Conservation (phyloP, 306 rosid genomes). For the Lotus japonicus region DNA sequence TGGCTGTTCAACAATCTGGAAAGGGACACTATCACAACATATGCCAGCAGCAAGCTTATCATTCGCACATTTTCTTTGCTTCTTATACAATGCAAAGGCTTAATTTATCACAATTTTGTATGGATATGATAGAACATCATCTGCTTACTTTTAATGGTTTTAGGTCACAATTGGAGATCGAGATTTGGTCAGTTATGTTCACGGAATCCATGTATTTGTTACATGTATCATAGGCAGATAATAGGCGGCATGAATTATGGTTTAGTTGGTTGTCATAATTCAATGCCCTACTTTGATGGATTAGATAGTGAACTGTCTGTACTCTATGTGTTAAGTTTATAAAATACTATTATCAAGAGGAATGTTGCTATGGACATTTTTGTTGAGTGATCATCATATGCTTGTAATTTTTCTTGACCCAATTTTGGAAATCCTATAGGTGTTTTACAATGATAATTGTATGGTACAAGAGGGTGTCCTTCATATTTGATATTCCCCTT, state of each 20-base stretch:
- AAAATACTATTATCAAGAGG: too few relatives aligned
- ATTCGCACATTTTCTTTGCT: constrained; percentile 19
- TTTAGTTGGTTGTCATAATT: constrained; percentile 10
- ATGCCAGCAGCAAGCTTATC: constrained; percentile 2
- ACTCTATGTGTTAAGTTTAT: too few relatives aligned
- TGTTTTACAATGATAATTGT: too few relatives aligned
- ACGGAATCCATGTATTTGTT: constrained; percentile 31
- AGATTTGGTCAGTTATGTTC: constrained; percentile 29
- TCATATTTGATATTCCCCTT: too few relatives aligned
- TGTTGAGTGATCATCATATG: too few relatives aligned
- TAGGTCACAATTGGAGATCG: constrained; percentile 24
- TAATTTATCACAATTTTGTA: constrained; percentile 59
- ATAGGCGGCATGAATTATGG: constrained; percentile 32
- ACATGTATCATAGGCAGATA: constrained; percentile 53
- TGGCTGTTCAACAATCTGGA: constrained; percentile 21
- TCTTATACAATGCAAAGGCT: constrained; percentile 26
- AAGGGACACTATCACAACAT: constrained; percentile 17
- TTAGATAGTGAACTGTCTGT: too few relatives aligned
- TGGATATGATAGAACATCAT: constrained; percentile 22
- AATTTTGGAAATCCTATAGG: too few relatives aligned
- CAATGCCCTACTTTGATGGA: too few relatives aligned
- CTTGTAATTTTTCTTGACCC: too few relatives aligned
- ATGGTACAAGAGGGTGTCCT: too few relatives aligned
- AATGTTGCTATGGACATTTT: too few relatives aligned
- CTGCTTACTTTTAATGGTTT: constrained; percentile 35